Conservation (phyloP, 1,284 basidiomycete genomes). For the Fomes fomentarius region DNA sequence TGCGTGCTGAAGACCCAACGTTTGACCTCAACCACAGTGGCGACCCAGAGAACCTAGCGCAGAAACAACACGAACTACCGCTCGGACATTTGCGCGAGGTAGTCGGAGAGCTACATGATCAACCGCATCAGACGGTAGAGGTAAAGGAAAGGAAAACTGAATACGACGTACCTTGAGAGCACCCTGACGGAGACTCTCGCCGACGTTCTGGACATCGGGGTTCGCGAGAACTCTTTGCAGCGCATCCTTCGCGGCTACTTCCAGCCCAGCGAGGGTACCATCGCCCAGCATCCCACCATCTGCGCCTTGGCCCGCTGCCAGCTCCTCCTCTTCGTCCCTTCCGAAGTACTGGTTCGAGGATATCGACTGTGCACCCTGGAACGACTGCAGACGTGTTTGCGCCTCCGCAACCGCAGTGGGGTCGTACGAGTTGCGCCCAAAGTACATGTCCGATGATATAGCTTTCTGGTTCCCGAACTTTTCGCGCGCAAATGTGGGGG, state of each 20-base stretch:
- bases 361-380: conserved; percentile 93
- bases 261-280: conserved; percentile 75
- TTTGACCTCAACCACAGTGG: conserved; percentile 5
- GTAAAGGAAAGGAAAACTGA: not conserved
- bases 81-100: conserved; percentile 77
- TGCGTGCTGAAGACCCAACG: conserved; percentile 5
- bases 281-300: conserved; percentile 63
- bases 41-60: not conserved
- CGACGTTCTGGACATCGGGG: conserved; percentile 89
- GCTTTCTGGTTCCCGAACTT: conserved; percentile 93
- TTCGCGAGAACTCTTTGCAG: conserved; percentile 82
- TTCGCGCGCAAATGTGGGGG: conserved; percentile 82
- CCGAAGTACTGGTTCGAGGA: conserved; percentile 97
- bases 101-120: conserved; percentile 67
- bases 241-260: conserved; percentile 81
- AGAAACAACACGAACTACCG: conserved; percentile 36
- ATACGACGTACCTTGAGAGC: conserved; percentile 77
- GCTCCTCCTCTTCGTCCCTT: conserved; percentile 82
- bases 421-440: conserved; percentile 90
- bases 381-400: conserved; percentile 79
- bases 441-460: conserved; percentile 98
- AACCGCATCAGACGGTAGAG: not conserved
- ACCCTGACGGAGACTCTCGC: conserved; percentile 80
- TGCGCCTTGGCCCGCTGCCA: conserved; percentile 35
- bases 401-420: conserved; percentile 75